Evolutionary conservation across 257 asterid genomes (phyloP), one percentile per base, ranked within the genome.

Genomic region (Rauvolfia tetraphylla): DNA sequence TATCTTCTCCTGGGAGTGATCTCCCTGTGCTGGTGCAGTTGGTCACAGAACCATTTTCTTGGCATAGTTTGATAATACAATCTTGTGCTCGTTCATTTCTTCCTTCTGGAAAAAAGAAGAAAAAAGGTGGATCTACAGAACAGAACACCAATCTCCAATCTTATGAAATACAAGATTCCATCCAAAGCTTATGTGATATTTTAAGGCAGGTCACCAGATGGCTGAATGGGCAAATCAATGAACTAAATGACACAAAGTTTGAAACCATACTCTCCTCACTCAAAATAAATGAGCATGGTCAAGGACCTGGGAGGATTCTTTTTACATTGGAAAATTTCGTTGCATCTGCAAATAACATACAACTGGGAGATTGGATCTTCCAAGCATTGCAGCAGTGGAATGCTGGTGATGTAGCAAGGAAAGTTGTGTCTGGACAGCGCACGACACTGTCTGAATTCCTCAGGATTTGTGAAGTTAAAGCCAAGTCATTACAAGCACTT

Each of bases 91-190:
- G 96, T 34, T 81, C 93, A 9, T 68, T 84, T 74, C 78, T 63
- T 67, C 97, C 98, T 82, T 85, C 91, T 4, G 98, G 97, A 33
- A 95, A 90, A 85, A 91, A 89, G 95, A 95, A 93, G 85, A 95
- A 90, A 97, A 95, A 91, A 84, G 90, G 95, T 18, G 91, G 91
- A 58, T 56, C 86, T n/a, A 67, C 81, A 2, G 99, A 89, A 31
- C 91, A 85, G 61, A 81, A 80, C 22, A 88, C 84, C 53, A 70
- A 88, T 48, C 83, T 80, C 76, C 81, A 82, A 10, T 87, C 78
- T 25, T 76, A 72, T 4, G 95, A 86, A 62, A 78, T 95, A 71
- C 90, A 66, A 59, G 83, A 79, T 72, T 89, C 99, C 31, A 81
- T 93, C 79, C 83, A 62, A 63, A 90, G 92, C 77, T 83, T 93